Percentiles rank a stretch among this genome's conserved stretches.
Conservation (phyloP, 2,329 filamentous ascomycete species). For the Ceratocystiopsis sp. region DNA sequence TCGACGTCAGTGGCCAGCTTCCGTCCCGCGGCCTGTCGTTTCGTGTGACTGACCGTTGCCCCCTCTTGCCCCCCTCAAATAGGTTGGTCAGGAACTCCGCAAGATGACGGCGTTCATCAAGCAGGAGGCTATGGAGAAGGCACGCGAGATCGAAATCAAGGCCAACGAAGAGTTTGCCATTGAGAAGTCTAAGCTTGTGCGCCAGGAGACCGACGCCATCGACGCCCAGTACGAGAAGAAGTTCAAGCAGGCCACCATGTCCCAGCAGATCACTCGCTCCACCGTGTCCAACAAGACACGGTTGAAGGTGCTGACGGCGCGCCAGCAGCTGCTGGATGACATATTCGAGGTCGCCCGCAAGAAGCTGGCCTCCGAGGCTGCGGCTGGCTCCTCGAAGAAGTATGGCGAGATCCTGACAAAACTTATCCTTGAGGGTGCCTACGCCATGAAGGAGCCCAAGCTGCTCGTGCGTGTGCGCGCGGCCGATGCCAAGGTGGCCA, state of each 20-base stretch:
- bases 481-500: conserved; percentile 50
- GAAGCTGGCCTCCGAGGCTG: conserved; percentile 42
- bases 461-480: conserved; percentile 60
- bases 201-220: conserved; percentile 84
- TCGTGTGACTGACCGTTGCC: neutral
- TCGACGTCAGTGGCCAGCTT: no score
- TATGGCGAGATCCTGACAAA: conserved; percentile 65
- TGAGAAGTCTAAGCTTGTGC: conserved; percentile 96
- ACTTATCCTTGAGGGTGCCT: conserved; percentile 76
- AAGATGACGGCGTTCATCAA: conserved; percentile 99
- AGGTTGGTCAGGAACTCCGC: conserved; percentile 96
- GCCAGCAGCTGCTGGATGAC: conserved; percentile 79
- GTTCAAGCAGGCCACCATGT: conserved; percentile 97
- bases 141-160: conserved; percentile 92
- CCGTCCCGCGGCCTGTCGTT: neutral
- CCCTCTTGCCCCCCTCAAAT: conserved; percentile 4
- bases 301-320: conserved; percentile 68
- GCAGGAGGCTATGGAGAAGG: conserved; percentile 94
- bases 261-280: conserved; percentile 94
- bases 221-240: conserved; percentile 93
- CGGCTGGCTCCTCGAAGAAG: conserved; percentile 51
- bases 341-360: conserved; percentile 71
- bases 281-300: conserved; percentile 93
- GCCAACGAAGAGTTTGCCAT: conserved; percentile 98
- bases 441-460: conserved; percentile 69